Conservation (phyloP, 2,329 filamentous ascomycete species). For the Trichoderma lentiforme region DNA sequence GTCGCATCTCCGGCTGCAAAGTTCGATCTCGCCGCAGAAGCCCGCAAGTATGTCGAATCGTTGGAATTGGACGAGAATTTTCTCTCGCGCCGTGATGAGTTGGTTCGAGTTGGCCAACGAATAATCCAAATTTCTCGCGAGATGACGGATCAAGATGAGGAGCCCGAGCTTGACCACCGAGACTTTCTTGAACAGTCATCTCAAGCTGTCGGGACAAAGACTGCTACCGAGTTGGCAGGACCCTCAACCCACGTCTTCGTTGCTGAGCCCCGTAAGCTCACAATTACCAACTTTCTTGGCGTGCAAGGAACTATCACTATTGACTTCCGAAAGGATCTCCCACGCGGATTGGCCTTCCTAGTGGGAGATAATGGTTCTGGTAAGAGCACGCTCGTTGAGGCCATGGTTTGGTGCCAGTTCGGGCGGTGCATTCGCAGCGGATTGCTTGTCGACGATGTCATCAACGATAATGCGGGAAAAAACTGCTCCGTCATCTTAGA, state of each 20-base stretch:
- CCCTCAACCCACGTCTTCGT: conserved; percentile 20
- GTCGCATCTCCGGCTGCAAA: neutral
- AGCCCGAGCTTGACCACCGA: conserved; percentile 7
- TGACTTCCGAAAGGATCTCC: conserved; percentile 20
- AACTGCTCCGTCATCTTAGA: conserved; percentile 23
- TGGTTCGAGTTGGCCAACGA: conserved; percentile 22
- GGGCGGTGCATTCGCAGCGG: conserved; percentile 21
- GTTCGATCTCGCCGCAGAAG: conserved; percentile 18
- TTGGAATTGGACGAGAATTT: conserved; percentile 18
- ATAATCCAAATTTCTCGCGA: conserved; percentile 21
- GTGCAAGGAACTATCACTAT: conserved; percentile 21
- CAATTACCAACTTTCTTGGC: conserved; percentile 25
- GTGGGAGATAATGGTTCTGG: conserved; percentile 25
- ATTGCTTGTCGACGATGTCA: conserved; percentile 19
- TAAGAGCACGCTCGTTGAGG: conserved; percentile 23
- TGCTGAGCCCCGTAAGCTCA: conserved; percentile 22
- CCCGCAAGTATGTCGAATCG: conserved; percentile 20
- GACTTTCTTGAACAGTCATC: conserved; percentile 20
- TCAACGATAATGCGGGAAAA: conserved; percentile 23
- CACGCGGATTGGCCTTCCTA: conserved; percentile 21
- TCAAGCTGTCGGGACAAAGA: conserved; percentile 10
- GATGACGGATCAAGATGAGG: neutral
- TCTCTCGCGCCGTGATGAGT: conserved; percentile 16
- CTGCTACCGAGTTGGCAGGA: neutral
- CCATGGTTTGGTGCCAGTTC: conserved; percentile 24